Base-by-base conservation (phyloP, 2,329 filamentous ascomycete species). In the Microsporum audouinii region DNA sequence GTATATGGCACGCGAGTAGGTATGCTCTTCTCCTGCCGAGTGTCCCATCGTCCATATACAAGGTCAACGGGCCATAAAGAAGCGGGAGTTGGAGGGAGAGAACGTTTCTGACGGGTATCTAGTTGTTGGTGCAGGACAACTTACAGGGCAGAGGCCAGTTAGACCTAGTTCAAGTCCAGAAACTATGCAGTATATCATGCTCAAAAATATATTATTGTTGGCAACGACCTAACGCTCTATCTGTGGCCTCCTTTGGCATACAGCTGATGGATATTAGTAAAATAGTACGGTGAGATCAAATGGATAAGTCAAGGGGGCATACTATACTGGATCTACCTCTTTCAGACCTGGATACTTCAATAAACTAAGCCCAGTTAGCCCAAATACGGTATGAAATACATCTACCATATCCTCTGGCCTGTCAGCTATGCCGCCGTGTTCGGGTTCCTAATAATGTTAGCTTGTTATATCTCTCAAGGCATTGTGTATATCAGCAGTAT, bases 371-470 rank as follows among this genome's bases (percentile, higher is more conserved):
- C 94, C 94, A 23, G 91, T 88, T 65, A 96, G 76, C 29, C 89
- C 91, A 72, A 99, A 99, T 59, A 86, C 78, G 0, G 94, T 97
- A 71, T 99, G 94, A 78, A 95, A 99, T 38, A 99, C 91, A 77
- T 99, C 94, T 27, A 96, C 92, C 87, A 92, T 91, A 70, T 99
- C 86, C 31, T 89, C 91, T 7, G 94, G 92, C 63, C 91, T 80
- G 76, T 99, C 94, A 3, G 92, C 87, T 66, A 99, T 84, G 8
- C 94, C 94, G 31, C 94, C 94, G 34, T 82, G 76, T 61, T 95
- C 87, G 0, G 84, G 79, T 71, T 99, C 94, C 78, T 83, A 64
- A 12, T 60, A 8, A 47, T 10, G 1, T 49, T 14, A 57, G 55
- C 17, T 29, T 2, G n/a, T 23, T 23, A 10, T n/a, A 14, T 57